Percentiles rank a stretch among this genome's conserved stretches.
Conservation (phyloP, 2,329 filamentous ascomycete genomes). For the Thelonectria olida region DNA sequence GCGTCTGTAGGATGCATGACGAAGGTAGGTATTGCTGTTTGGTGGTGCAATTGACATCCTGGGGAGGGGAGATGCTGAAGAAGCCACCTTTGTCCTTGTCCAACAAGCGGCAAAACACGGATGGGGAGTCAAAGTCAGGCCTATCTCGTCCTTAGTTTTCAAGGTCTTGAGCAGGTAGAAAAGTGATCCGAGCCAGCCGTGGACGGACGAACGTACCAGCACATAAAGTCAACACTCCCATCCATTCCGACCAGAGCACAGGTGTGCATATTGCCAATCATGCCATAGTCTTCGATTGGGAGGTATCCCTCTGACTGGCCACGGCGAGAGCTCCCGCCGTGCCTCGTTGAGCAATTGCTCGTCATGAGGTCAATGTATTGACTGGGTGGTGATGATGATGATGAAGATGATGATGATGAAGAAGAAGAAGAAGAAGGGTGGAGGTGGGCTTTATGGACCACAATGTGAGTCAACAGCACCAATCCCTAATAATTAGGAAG, state of each 20-base stretch:
- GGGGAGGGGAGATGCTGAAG: slow-evolving; percentile 71
- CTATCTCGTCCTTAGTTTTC: slow-evolving; percentile 46
- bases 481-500: too few relatives aligned
- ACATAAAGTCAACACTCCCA: slow-evolving; percentile 81
- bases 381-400: not conserved
- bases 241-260: slow-evolving; percentile 79
- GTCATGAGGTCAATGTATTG: slow-evolving; percentile 41
- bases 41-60: slow-evolving; percentile 66
- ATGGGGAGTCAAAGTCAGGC: slow-evolving; percentile 83
- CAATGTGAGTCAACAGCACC: not conserved
- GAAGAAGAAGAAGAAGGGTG: too few relatives aligned
- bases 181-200: not conserved
- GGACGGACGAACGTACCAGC: slow-evolving; percentile 67
- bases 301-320: slow-evolving; percentile 59
- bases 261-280: slow-evolving; percentile 84
- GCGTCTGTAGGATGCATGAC: slow-evolving; percentile 78
- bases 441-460: not conserved
- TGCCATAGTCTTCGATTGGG: slow-evolving; percentile 79
- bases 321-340: slow-evolving; percentile 45
- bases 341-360: slow-evolving; percentile 43
- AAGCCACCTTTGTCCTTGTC: slow-evolving; percentile 80
- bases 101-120: slow-evolving; percentile 77
- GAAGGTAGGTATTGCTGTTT: slow-evolving; percentile 83
- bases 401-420: not conserved
- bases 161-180: not conserved